Conservation (phyloP, 2,329 filamentous ascomycete species). For the Raffaelea deltoideospora region DNA sequence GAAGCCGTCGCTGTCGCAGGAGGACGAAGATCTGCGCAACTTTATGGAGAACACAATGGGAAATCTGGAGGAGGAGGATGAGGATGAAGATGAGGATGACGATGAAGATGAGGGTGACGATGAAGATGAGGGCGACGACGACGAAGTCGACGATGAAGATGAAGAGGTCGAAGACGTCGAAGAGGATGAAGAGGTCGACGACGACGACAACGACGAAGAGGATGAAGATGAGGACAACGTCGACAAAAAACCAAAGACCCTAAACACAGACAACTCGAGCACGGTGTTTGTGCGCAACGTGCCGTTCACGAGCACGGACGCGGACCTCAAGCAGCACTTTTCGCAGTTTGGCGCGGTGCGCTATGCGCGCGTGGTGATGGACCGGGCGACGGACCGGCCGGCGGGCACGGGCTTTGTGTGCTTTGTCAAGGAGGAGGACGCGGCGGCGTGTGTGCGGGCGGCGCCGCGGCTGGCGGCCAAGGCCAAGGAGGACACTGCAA, state of each 20-base stretch:
- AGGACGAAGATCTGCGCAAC: slow-evolving; percentile 25
- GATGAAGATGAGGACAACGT: slow-evolving; percentile 16
- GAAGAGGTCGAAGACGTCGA: slow-evolving; percentile 27
- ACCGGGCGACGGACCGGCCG: slow-evolving; percentile 69
- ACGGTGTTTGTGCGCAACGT: slow-evolving; percentile 91
- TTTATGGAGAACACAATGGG: slow-evolving; percentile 43
- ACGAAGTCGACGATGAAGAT: slow-evolving; percentile 27
- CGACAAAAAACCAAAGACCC: slow-evolving; percentile 15
- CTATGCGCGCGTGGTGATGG: slow-evolving; percentile 84
- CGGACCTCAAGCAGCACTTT: slow-evolving; percentile 73
- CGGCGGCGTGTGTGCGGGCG: slow-evolving; percentile 56
- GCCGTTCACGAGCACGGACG: slow-evolving; percentile 76
- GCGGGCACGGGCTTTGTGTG: slow-evolving; percentile 92
- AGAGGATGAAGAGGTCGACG: slow-evolving; percentile 25
- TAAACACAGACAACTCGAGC: slow-evolving; percentile 45
- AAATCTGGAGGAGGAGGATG: slow-evolving; percentile 42
- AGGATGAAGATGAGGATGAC: slow-evolving; percentile 32
- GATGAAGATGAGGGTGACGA: slow-evolving; percentile 27
- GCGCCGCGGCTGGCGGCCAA: slow-evolving; percentile 40
- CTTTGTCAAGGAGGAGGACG: slow-evolving; percentile 67
- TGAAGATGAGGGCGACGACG: slow-evolving; percentile 27
- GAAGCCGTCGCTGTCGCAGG: slow-evolving; percentile 12
- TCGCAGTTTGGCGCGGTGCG: slow-evolving; percentile 72
- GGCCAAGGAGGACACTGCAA: too few relatives aligned
- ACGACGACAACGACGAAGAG: slow-evolving; percentile 17